phyloP scores from a whole-genome alignment of 2,329 filamentous ascomycete genomes.

The Ceratocystis destructans region DNA sequence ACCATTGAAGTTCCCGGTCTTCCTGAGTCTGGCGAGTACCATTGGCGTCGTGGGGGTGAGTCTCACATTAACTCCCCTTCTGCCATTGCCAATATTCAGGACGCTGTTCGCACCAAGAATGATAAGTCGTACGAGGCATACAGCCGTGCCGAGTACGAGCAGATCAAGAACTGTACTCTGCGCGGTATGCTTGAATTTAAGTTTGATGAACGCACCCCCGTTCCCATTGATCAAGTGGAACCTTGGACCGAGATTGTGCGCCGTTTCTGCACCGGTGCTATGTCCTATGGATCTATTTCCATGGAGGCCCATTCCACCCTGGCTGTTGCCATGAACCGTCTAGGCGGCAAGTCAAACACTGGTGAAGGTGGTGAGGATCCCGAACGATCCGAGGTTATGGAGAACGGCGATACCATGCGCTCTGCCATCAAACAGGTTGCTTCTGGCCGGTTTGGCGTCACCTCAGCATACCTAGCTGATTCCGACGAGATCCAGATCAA shows the following conservation, averaged over 20 bases:
- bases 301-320: slow-evolving; percentile 97
- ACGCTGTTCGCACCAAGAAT: slow-evolving; percentile 91
- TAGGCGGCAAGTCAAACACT: slow-evolving; percentile 94
- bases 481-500: slow-evolving; percentile 97
- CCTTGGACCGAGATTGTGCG: slow-evolving; percentile 97
- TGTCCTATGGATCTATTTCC: slow-evolving; percentile 97
- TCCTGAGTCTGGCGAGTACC: slow-evolving; percentile 88
- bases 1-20: slow-evolving; percentile 68
- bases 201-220: slow-evolving; percentile 70
- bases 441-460: slow-evolving; percentile 90
- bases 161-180: slow-evolving; percentile 91
- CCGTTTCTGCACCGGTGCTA: slow-evolving; percentile 90
- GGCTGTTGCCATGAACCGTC: slow-evolving; percentile 89
- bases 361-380: slow-evolving; percentile 94
- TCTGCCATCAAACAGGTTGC: slow-evolving; percentile 97
- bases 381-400: slow-evolving; percentile 71
- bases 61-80: slow-evolving; percentile 89
- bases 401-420: slow-evolving; percentile 92
- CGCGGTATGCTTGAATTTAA: slow-evolving; percentile 92
- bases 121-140: slow-evolving; percentile 98
- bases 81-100: slow-evolving; percentile 92
- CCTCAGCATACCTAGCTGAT: slow-evolving; percentile 84
- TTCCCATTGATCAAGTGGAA: slow-evolving; percentile 93
- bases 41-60: slow-evolving; percentile 95
- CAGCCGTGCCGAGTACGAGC: slow-evolving; percentile 82